Percentiles rank a stretch among this genome's conserved stretches.
phyloP scores from a whole-genome alignment of 352 stramenopile genomes.

The Phytophthora fragariaefolia region DNA sequence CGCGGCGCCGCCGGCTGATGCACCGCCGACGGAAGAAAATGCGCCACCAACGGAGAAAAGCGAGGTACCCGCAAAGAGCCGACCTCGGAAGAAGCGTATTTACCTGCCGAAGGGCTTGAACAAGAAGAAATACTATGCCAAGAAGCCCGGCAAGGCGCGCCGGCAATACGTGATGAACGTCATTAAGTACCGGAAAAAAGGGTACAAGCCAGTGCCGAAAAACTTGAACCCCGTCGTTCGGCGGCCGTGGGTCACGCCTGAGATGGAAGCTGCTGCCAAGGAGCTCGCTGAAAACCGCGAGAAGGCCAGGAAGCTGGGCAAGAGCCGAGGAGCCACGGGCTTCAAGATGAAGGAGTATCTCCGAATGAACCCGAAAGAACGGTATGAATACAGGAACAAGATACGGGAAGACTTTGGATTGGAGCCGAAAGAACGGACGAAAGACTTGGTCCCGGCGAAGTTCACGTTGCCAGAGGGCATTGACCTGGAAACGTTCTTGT shows the following conservation, averaged over 20 bases:
- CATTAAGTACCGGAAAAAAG: conserved; percentile 12
- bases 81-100: not conserved
- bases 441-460: not conserved
- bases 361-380: conserved; percentile 23
- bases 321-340: conserved; percentile 8
- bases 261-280: not conserved
- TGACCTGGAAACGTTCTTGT: conserved; percentile 3
- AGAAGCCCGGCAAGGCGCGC: conserved; percentile 31
- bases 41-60: conserved; percentile 4
- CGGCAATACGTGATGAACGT: conserved; percentile 32
- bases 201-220: not conserved
- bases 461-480: conserved; percentile 6
- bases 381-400: conserved; percentile 30
- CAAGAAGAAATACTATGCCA: conserved; percentile 27
- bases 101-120: conserved; percentile 21
- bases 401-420: conserved; percentile 13
- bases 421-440: not conserved
- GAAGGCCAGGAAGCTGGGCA: not conserved
- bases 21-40: not conserved
- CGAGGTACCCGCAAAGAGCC: too few relatives aligned
- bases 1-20: not conserved
- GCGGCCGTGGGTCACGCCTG: not conserved
- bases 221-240: not conserved
- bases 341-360: conserved; percentile 27
- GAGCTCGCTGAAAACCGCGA: not conserved